Evolutionary conservation across 2,329 filamentous ascomycete species (phyloP), one percentile per base, ranked within the genome.

Genomic region (Stagonosporopsis vannaccii): DNA sequence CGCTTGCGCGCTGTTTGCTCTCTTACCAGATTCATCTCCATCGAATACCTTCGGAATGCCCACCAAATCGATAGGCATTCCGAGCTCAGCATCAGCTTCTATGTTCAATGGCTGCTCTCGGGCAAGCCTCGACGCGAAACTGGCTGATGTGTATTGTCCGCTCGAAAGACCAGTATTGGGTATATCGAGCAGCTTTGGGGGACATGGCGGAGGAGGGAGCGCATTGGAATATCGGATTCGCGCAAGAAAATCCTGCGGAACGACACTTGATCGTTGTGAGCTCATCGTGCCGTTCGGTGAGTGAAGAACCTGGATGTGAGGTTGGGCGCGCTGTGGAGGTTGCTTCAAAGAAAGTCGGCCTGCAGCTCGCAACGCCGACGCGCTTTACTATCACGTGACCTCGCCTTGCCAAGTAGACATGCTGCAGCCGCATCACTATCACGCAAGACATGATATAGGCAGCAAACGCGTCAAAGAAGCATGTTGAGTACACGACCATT

Each of bases 161-260:
- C 88, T 90, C 36, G 90, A 85, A 15, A 98, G 85, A 37, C 95
- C 95, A 53, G 91, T 95, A 70, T 96, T 97, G 11, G 95, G 94
- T 59, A 99, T 97, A 65, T 98, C 92, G 68, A 99, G 90, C 61
- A 99, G 88, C 82, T 99, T 99, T 1, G 95, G 95, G 1, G 94
- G 92, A 73, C 93, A 92, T 51, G 94, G 92, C 51, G 95, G 95
- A 62, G 95, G 93, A 62, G 95, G 95, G 15, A 99, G 87, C 67
- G 92, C 89, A 86, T 99, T 99, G 71, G 92, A 92, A 77, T 96
- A 99, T 77, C 95, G 87, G 72, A 97, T 91, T 69, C 93, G 90
- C 62, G 93, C 94, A 74, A 99, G 97, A 79, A 97, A 98, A 79
- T 99, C 95, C 79, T 99, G 95, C 74, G 96, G 92, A 69, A 86